These are phyloP conservation scores for Lepiota venenata DNA, from an alignment of 768 basidiomycete species.

Conservation along the genomic window DNA sequence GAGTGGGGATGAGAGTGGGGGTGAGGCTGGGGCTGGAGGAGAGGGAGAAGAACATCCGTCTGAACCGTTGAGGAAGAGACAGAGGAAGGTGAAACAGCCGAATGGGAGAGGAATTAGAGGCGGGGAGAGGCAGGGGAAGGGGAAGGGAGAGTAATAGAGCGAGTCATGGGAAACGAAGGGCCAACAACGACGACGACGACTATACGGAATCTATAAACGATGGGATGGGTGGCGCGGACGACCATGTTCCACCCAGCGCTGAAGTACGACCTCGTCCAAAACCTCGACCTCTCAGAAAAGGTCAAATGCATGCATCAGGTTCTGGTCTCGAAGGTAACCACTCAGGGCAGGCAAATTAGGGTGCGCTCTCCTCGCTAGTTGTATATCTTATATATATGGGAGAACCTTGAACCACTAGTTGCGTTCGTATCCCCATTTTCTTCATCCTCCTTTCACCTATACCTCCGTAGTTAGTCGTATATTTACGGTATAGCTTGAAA, in stretches of 20 bases:
- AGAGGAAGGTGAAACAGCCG: constrained; percentile 13
- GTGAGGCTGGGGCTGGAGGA: constrained; percentile 11
- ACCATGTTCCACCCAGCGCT: constrained; percentile 22
- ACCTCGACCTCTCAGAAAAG: constrained; percentile 17
- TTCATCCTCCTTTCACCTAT: too few relatives aligned
- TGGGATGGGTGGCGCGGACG: constrained; percentile 11
- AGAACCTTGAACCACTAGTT: too few relatives aligned
- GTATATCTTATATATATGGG: too few relatives aligned
- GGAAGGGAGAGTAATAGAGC: constrained; percentile 15
- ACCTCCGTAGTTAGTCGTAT: too few relatives aligned
- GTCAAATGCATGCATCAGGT: background rate
- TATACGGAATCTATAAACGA: background rate
- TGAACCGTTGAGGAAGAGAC: constrained; percentile 24
- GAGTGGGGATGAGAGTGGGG: constrained; percentile 18
- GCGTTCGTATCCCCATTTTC: too few relatives aligned
- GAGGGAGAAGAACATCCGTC: constrained; percentile 18
- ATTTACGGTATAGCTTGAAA: too few relatives aligned
- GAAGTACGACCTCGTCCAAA: constrained; percentile 41
- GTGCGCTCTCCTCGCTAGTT: too few relatives aligned
- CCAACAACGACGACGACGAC: constrained; percentile 1
- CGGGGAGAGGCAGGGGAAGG: constrained; percentile 10
- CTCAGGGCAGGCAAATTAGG: background rate
- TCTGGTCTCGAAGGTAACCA: background rate
- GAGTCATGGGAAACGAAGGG: constrained; percentile 3
- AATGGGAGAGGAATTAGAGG: background rate